phyloP scores from a whole-genome alignment of 1,139 yeast genomes.

The Zygosaccharomyces pseudobailii region DNA sequence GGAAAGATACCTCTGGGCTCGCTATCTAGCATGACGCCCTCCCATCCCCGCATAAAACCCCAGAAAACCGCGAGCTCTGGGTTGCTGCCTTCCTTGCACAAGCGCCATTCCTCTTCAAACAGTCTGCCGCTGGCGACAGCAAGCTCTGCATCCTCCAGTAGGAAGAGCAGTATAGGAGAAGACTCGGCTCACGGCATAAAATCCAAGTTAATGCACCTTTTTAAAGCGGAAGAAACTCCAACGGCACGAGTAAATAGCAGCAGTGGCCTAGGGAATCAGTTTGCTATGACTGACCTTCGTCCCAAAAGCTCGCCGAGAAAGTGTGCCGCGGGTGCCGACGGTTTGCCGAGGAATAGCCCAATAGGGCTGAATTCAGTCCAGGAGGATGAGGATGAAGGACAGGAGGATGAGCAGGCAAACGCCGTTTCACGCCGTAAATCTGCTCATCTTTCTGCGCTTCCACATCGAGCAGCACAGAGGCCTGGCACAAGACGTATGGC shows the following conservation, averaged over 20 bases:
- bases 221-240: slow-evolving; percentile 11
- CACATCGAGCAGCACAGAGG: background rate
- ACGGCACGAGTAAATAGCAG: slow-evolving; percentile 1
- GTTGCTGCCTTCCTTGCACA: slow-evolving; percentile 3
- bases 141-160: slow-evolving; percentile 5
- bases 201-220: slow-evolving; percentile 20
- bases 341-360: slow-evolving; percentile 1
- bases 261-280: background rate
- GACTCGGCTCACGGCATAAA: slow-evolving; percentile 14
- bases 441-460: background rate
- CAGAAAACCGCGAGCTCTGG: slow-evolving; percentile 15
- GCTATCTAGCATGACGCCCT: background rate
- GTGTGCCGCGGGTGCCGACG: background rate
- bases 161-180: slow-evolving; percentile 5
- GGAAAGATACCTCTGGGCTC: slow-evolving; percentile 1
- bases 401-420: slow-evolving; percentile 3
- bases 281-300: background rate
- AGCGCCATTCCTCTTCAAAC: background rate
- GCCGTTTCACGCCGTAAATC: background rate
- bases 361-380: slow-evolving; percentile 11
- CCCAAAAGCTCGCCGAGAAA: slow-evolving; percentile 5
- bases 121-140: background rate
- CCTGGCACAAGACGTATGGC: slow-evolving; percentile 1
- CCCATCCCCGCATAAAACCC: slow-evolving; percentile 4
- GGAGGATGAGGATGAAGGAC: slow-evolving; percentile 12